These are phyloP conservation scores for Diplogelasinospora grovesii DNA, from an alignment of 495 filamentous ascomycete species.

Conservation along the genomic window DNA sequence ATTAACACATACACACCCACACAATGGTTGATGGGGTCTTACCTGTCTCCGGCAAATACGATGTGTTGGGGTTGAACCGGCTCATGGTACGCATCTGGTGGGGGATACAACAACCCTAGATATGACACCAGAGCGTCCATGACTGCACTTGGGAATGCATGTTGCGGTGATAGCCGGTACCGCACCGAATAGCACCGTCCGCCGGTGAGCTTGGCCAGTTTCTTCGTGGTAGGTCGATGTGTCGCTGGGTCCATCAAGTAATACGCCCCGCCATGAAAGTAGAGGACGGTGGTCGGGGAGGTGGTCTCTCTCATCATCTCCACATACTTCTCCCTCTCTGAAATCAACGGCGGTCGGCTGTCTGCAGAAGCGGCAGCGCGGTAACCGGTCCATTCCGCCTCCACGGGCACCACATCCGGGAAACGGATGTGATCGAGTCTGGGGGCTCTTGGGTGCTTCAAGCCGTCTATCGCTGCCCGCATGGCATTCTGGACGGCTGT, in stretches of 20 bases:
- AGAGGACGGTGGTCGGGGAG: constrained; percentile 64
- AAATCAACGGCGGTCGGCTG: constrained; percentile 45
- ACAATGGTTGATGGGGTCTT: constrained; percentile 4
- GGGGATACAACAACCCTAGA: constrained; percentile 75
- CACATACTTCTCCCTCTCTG: constrained; percentile 65
- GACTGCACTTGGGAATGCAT: constrained; percentile 75
- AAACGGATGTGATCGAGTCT: constrained; percentile 32
- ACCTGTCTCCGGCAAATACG: constrained; percentile 69
- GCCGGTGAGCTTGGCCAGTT: constrained; percentile 42
- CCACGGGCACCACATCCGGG: constrained; percentile 52
- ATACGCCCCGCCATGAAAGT: constrained; percentile 88
- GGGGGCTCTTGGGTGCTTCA: constrained; percentile 23
- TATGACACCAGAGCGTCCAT: constrained; percentile 81
- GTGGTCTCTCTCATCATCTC: constrained; percentile 64
- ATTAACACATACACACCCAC: too few relatives aligned
- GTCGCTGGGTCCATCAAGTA: constrained; percentile 71
- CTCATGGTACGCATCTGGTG: constrained; percentile 62
- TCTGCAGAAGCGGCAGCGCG: constrained; percentile 51
- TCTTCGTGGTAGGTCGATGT: constrained; percentile 44
- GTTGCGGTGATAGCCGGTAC: constrained; percentile 83
- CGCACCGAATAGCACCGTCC: constrained; percentile 68
- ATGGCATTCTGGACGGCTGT: constrained; percentile 54
- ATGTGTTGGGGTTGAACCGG: constrained; percentile 65
- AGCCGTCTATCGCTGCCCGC: constrained; percentile 57
- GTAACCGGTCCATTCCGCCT: constrained; percentile 85